These are phyloP conservation scores for Ehretia macrophylla DNA, from an alignment of 257 asterid species.

Conservation along the genomic window DNA sequence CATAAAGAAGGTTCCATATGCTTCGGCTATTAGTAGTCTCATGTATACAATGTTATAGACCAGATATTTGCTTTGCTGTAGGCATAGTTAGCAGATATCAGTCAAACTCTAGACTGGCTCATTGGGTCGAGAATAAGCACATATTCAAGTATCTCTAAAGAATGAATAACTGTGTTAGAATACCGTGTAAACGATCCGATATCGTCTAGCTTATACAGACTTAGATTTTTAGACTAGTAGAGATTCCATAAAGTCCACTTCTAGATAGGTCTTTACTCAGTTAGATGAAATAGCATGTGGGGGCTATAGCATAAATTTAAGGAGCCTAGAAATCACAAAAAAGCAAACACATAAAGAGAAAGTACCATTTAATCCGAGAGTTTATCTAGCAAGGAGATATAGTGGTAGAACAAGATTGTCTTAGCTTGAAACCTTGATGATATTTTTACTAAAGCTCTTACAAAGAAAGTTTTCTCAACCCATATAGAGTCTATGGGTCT, in stretches of 20 bases:
- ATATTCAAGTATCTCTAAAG: background rate
- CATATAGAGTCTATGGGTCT: too few relatives aligned
- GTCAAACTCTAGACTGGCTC: background rate
- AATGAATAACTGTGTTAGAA: background rate
- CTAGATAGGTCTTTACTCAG: background rate
- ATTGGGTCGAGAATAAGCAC: background rate
- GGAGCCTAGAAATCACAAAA: too few relatives aligned
- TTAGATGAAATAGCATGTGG: too few relatives aligned
- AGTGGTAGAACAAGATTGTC: too few relatives aligned
- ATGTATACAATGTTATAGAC: constrained; percentile 5
- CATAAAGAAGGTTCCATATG: constrained; percentile 2
- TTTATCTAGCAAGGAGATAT: too few relatives aligned
- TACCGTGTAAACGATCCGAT: background rate
- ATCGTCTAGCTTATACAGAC: background rate
- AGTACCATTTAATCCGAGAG: too few relatives aligned
- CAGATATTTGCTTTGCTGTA: background rate
- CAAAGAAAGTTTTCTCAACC: too few relatives aligned
- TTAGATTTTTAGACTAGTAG: background rate
- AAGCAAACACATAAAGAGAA: too few relatives aligned
- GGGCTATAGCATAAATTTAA: too few relatives aligned
- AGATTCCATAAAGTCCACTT: background rate
- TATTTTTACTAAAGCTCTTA: too few relatives aligned
- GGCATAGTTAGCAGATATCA: background rate
- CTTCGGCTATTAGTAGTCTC: background rate
- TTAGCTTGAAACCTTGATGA: too few relatives aligned